phyloP scores from a whole-genome alignment of 106 monocot species.

The Iris macrosiphon region DNA sequence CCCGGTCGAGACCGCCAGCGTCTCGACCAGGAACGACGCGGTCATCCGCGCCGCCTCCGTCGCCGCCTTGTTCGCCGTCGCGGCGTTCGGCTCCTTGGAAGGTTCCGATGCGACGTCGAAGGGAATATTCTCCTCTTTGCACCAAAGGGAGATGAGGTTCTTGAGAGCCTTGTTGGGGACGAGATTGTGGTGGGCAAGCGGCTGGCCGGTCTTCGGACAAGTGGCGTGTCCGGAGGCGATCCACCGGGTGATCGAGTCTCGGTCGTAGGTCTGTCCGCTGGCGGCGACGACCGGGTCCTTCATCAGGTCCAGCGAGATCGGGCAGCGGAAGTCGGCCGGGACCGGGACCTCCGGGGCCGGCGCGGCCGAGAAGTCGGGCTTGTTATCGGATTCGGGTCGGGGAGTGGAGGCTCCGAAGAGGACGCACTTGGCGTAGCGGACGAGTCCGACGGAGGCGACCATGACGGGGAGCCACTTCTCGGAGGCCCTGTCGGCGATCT shows the following conservation, averaged over 20 bases:
- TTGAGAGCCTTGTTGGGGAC: slow-evolving; percentile 66
- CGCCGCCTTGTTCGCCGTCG: slow-evolving; percentile 55
- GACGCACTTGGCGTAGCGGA: slow-evolving; percentile 80
- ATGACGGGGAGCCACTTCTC: slow-evolving; percentile 36
- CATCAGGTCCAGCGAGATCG: slow-evolving; percentile 86
- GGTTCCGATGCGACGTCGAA: slow-evolving; percentile 10
- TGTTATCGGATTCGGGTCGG: slow-evolving; percentile 6
- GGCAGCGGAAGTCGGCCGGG: slow-evolving; percentile 76
- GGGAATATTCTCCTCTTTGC: slow-evolving; percentile 57
- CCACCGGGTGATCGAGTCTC: slow-evolving; percentile 67
- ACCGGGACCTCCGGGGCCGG: slow-evolving; percentile 13
- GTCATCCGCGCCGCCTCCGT: slow-evolving; percentile 78
- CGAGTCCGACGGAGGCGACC: slow-evolving; percentile 54
- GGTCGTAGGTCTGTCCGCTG: slow-evolving; percentile 90
- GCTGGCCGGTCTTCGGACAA: slow-evolving; percentile 78
- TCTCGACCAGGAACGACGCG: slow-evolving; percentile 54
- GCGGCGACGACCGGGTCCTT: slow-evolving; percentile 76
- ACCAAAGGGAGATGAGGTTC: slow-evolving; percentile 55
- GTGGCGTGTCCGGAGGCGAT: slow-evolving; percentile 67
- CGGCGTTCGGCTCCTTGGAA: neutral
- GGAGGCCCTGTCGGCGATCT: slow-evolving; percentile 53
- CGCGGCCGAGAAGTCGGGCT: neutral
- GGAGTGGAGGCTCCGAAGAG: slow-evolving; percentile 63
- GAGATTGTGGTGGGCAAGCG: slow-evolving; percentile 28
- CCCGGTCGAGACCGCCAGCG: slow-evolving; percentile 23